Percentiles rank a stretch among this genome's conserved stretches.
These are phyloP conservation scores for Phytophthora vignae DNA, from an alignment of 352 stramenopile genomes.

Conservation along the genomic window DNA sequence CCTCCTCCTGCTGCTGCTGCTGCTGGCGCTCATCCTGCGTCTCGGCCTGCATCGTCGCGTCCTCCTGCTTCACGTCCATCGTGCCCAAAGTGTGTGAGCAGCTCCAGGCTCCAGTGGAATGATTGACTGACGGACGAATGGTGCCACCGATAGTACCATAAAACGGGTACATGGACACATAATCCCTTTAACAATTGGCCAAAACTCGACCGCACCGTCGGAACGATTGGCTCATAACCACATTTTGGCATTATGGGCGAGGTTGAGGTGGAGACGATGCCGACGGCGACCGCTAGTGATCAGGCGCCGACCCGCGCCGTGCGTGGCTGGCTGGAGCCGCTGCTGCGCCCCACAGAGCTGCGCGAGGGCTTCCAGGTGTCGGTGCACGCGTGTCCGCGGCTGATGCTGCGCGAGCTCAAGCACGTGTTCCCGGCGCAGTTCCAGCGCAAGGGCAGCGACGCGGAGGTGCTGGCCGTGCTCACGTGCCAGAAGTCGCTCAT, in stretches of 20 bases:
- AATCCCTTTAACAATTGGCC: neutral
- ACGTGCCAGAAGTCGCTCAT: conserved; percentile 95
- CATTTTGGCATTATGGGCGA: conserved; percentile 12
- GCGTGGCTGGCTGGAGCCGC: conserved; percentile 42
- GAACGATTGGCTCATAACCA: conserved; percentile 2
- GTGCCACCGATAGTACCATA: too few relatives aligned
- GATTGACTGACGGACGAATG: too few relatives aligned
- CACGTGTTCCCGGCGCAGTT: conserved; percentile 80
- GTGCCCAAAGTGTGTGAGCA: too few relatives aligned
- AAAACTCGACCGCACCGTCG: conserved; percentile 6
- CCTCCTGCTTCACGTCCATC: too few relatives aligned
- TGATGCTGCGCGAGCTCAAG: conserved; percentile 81
- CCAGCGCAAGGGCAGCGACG: conserved; percentile 37
- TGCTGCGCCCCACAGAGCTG: conserved; percentile 66
- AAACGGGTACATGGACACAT: too few relatives aligned
- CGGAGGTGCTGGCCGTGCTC: conserved; percentile 86
- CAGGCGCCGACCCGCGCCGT: conserved; percentile 18
- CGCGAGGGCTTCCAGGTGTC: conserved; percentile 81
- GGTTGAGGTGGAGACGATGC: conserved; percentile 4
- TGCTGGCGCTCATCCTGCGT: conserved; percentile 14
- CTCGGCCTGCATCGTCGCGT: too few relatives aligned
- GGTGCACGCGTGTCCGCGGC: conserved; percentile 74
- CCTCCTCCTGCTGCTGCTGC: conserved; percentile 48
- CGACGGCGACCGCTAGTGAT: neutral
- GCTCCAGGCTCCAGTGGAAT: too few relatives aligned